These are phyloP conservation scores for Wickerhamiella kurtzmanii DNA, from an alignment of 805 yeast species.

Conservation along the genomic window DNA sequence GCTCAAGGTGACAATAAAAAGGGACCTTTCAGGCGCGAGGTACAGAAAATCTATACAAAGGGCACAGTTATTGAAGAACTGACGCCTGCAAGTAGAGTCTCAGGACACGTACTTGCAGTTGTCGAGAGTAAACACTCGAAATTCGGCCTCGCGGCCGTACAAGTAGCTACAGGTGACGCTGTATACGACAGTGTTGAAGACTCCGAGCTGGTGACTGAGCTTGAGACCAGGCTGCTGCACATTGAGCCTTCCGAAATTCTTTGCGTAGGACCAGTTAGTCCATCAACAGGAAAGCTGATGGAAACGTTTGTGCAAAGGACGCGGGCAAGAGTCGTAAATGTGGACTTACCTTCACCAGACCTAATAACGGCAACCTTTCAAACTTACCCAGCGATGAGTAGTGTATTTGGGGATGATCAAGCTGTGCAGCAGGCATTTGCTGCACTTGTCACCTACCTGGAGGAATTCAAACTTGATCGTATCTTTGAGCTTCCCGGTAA, in stretches of 20 bases:
- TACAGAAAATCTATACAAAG: slow-evolving; percentile 61
- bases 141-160: slow-evolving; percentile 45
- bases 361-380: not conserved
- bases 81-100: slow-evolving; percentile 12
- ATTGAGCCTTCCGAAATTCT: slow-evolving; percentile 68
- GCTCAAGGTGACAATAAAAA: slow-evolving; percentile 37
- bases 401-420: not conserved
- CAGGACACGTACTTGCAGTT: slow-evolving; percentile 21
- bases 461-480: slow-evolving; percentile 47
- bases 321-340: not conserved
- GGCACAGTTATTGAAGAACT: slow-evolving; percentile 72
- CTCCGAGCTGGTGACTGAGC: slow-evolving; percentile 37
- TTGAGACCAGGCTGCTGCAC: slow-evolving; percentile 63
- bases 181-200: slow-evolving; percentile 61
- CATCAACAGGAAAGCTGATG: slow-evolving; percentile 12
- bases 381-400: not conserved
- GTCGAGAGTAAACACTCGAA: slow-evolving; percentile 6
- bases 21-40: slow-evolving; percentile 49
- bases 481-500: slow-evolving; percentile 42
- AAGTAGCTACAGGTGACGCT: slow-evolving; percentile 64
- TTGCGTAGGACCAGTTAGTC: slow-evolving; percentile 30
- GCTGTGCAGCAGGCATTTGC: not conserved
- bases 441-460: slow-evolving; percentile 30
- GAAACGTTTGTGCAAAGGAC: slow-evolving; percentile 1
- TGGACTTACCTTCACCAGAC: not conserved